Evolutionary conservation across 202 grass and related monocot genomes (phyloP), one percentile per base, ranked within the genome.

Genomic region (Panicum hallii): DNA sequence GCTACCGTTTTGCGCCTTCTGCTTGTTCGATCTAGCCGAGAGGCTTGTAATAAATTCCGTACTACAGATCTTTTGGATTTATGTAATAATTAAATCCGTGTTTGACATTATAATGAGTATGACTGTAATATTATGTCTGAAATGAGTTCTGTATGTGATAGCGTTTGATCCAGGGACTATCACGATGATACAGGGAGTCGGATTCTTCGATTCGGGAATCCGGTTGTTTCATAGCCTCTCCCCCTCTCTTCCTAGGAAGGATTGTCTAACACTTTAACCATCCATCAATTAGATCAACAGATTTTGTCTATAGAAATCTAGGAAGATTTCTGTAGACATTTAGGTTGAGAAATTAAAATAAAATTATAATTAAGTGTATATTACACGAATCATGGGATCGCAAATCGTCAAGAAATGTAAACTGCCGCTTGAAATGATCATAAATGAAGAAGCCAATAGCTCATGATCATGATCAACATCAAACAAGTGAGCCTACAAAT

Each of bases 381-480:
- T 56, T 68, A 6, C 14, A 43, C 34, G 5, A n/a, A 55, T 74
- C 8, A 74, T 1, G 19, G 1, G 8, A 16, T 14, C 3, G 1
- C 9, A 44, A 63, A 63, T 43, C 67, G 22, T 56, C 17, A 53
- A 54, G 20, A 65, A 48, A 20, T 3, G 6, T 7, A 56, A 75
- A 65, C n/a, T 55, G 52, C 1, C 23, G 16, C 47, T 9, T 46
- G 48, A 1, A 23, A 26, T 0, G 11, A 76, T 22, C 22, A 56
- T 7, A 34, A 46, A 57, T 47, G 36, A 61, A 13, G 44, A 58
- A 45, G 26, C 44, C 38, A 11, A 28, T 36, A 63, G 65, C 53
- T 60, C 30, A 42, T 30, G 40, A 36, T 76, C 30, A 60, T 10
- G 62, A 68, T 60, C 67, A 60, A 42, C 41, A 85, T 8, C 58